Evolutionary conservation across 805 yeast species (phyloP), one percentile per base, ranked within the genome.

Genomic region (Metschnikowia reukaufii): DNA sequence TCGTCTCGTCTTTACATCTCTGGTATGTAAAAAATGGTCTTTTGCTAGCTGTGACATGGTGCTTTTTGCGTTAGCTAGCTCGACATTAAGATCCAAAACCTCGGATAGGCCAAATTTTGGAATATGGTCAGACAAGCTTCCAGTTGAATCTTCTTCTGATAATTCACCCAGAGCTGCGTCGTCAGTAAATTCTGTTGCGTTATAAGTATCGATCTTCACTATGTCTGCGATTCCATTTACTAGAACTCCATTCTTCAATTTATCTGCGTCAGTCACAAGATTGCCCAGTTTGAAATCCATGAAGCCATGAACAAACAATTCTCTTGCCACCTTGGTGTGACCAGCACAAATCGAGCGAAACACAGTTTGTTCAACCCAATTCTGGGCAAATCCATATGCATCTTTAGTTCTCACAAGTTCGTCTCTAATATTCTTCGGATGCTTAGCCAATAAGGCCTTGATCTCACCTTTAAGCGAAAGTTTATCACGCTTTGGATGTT

Each of bases 1-100:
- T 0, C 67, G 57, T 44, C 91, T 68, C 1, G 91, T 84, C 61
- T 86, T 86, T 20, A 84, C 76, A 62, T 86, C 94, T n/a, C 54
- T 45, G 38, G 45, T 47, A n/a, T 52, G 52, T 18, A 55, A 43
- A 23, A 19, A 32, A 30, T 53, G 52, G 31, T 39, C 44, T 23
- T 33, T 34, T 4, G 55, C 47, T 15, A 49, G 44, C 20, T 17
- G 16, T 8, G 45, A 18, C 42, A 52, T 23, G 19, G 16, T n/a
- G 15, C 18, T 17, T 37, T 48, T 50, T 8, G 54, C 47, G 4
- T 18, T 13, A 12, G 45, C 33, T n/a, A 52, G 35, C 36, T 42
- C 50, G 6, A 19, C 25, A 2, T 36, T 18, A 13, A 51, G 44
- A 41, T 51, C 55, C 30, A 42, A 18, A 4, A 45, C 23, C 30